Evolutionary conservation across 345 rosid species (phyloP).

Genomic region (Conringia planisiliqua): DNA sequence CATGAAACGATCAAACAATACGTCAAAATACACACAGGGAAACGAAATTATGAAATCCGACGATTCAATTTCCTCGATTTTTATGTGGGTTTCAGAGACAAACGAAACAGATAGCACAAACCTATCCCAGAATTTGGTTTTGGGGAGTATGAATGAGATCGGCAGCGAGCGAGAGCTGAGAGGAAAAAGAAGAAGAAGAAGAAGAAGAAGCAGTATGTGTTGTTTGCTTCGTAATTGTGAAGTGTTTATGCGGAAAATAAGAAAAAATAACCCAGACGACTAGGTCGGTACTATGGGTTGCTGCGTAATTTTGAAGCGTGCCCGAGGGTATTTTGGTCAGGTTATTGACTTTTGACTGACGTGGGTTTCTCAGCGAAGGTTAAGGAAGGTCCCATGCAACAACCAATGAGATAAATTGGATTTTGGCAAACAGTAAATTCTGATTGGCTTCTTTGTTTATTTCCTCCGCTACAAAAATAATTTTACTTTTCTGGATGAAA

Average conservation of each 20-base stretch:
- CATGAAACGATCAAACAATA: conserved; percentile 15
- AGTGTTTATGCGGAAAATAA: neutral
- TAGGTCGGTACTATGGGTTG: neutral
- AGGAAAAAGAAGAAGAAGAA: neutral
- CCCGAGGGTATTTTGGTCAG: conserved; percentile 33
- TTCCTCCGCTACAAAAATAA: neutral
- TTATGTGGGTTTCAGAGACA: neutral
- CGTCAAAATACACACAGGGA: neutral
- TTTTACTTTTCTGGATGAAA: neutral
- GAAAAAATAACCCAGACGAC: conserved; percentile 1
- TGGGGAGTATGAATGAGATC: neutral
- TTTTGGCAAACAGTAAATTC: neutral
- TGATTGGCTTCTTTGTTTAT: neutral
- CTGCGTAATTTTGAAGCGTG: neutral
- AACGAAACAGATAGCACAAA: neutral
- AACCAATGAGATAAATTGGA: neutral
- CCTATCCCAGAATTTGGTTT: neutral
- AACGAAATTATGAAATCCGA: neutral
- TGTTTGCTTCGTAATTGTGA: neutral
- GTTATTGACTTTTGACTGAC: neutral
- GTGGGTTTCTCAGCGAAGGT: neutral
- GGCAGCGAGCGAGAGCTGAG: neutral
- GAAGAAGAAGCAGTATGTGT: neutral
- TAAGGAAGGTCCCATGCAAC: neutral
- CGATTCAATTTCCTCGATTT: neutral